Evolutionary conservation across 2,329 filamentous ascomycete species (phyloP), one percentile per base, ranked within the genome.

Genomic region (Raffaelea albimanens): DNA sequence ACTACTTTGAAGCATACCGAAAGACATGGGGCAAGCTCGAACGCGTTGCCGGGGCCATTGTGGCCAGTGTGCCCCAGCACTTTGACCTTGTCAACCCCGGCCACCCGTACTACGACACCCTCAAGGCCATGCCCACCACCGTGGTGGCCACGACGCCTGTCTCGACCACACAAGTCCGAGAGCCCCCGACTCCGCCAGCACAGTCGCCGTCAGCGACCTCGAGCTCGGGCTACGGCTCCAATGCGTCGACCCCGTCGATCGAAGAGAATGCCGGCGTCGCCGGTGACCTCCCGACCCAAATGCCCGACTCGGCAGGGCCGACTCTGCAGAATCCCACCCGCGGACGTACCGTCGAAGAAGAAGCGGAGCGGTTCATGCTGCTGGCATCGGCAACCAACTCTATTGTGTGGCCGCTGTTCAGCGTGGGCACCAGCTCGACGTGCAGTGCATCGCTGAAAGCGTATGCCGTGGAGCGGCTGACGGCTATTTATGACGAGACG

Each of bases 361-460:
- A 67, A 39, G 66, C 68, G 1, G 65, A 66, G 49, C 63, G 70
- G 21, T 71, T 72, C 56, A 68, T 75, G 67, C 67, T 70, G 4
- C 60, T 75, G 7, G 69, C 67, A 0, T 71, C 70, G 9, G 66
- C 69, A 1, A 70, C 70, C 21, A 70, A 72, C 52, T 68, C 68
- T 16, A 64, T 73, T 9, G 66, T 75, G 36, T 74, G 70, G 71
- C 72, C 72, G 4, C 61, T 75, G 3, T 75, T 72, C 47, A 65
- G 69, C 11, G 64, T 71, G 8, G 72, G 71, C 46, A 66, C 71
- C 57, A 72, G 70, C 19, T 69, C 69, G 1, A 67, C 64, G 3
- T 73, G 70, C 50, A 63, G 64, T 1, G 52, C 57, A 3, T 60
- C 65, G 43, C 66, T 67, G 53, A 67, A 66, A 43, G 57, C 61